These are phyloP conservation scores for Hanseniaspora nectarophila DNA, from an alignment of 805 yeast species.

Conservation along the genomic window DNA sequence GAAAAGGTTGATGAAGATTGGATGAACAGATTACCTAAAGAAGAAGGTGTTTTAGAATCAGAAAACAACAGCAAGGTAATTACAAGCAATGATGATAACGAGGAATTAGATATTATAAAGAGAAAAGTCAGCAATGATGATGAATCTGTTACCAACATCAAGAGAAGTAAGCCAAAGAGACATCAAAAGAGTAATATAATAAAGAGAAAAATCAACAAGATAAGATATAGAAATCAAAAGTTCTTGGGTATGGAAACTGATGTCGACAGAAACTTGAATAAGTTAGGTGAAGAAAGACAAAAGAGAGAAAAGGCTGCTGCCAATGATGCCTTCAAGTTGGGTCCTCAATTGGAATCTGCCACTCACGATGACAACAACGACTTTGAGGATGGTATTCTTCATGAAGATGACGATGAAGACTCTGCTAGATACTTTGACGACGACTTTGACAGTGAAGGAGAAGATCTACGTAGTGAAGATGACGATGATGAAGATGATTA, in stretches of 20 bases:
- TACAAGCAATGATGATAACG: neutral
- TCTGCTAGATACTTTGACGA: slow-evolving; percentile 6
- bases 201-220: slow-evolving; percentile 24
- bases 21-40: slow-evolving; percentile 74
- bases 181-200: slow-evolving; percentile 31
- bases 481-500: neutral
- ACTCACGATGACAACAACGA: slow-evolving; percentile 3
- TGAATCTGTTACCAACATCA: slow-evolving; percentile 7
- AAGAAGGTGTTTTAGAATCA: slow-evolving; percentile 34
- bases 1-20: slow-evolving; percentile 49
- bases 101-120: neutral
- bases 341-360: slow-evolving; percentile 21
- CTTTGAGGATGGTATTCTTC: neutral
- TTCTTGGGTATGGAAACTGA: slow-evolving; percentile 21
- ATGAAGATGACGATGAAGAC: neutral
- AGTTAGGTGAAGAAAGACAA: slow-evolving; percentile 28
- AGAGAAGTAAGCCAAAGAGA: slow-evolving; percentile 32
- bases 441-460: slow-evolving; percentile 5
- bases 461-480: slow-evolving; percentile 1
- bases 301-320: slow-evolving; percentile 35
- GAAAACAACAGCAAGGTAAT: neutral
- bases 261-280: slow-evolving; percentile 22
- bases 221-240: slow-evolving; percentile 27
- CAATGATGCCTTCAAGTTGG: slow-evolving; percentile 34
- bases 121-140: neutral